phyloP scores from a whole-genome alignment of 2,329 filamentous ascomycete genomes.

The Neofusicoccum ribis region DNA sequence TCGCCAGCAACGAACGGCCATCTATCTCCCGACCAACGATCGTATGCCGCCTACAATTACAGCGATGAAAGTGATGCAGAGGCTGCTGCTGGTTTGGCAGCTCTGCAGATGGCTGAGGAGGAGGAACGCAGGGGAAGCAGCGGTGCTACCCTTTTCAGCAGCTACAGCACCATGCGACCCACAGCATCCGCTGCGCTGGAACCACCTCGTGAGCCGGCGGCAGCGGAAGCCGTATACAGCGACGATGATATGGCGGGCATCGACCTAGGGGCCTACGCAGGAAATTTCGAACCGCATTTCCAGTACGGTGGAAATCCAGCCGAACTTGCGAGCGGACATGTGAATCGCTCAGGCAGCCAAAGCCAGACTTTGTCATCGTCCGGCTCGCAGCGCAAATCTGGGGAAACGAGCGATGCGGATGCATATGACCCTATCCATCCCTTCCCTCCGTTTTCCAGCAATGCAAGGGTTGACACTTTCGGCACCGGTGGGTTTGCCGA shows the following conservation, averaged over 20 bases:
- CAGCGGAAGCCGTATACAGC: constrained; percentile 49
- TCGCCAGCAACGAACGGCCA: constrained; percentile 50
- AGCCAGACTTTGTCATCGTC: constrained; percentile 45
- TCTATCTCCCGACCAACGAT: constrained; percentile 39
- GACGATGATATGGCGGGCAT: constrained; percentile 72
- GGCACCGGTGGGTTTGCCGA: constrained; percentile 87
- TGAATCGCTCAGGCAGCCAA: constrained; percentile 27
- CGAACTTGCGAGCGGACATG: constrained; percentile 38
- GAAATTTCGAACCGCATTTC: constrained; percentile 65
- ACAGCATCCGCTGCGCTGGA: constrained; percentile 25
- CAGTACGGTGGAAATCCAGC: constrained; percentile 59
- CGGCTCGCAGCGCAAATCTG: constrained; percentile 47
- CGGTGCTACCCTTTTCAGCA: constrained; percentile 54
- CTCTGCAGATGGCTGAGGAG: constrained; percentile 81
- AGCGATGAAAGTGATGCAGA: constrained; percentile 84
- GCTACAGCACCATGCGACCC: constrained; percentile 43
- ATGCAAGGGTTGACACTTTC: constrained; percentile 78
- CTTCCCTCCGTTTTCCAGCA: constrained; percentile 56
- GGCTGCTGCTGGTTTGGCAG: constrained; percentile 78
- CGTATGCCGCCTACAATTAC: constrained; percentile 28
- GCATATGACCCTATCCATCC: constrained; percentile 56
- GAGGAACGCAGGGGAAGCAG: constrained; percentile 67
- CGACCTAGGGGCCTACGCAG: constrained; percentile 74
- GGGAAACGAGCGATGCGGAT: constrained; percentile 47
- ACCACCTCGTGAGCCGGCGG: constrained; percentile 40